Conservation (phyloP, 1,284 basidiomycete genomes). For the Athelia psychrophila region DNA sequence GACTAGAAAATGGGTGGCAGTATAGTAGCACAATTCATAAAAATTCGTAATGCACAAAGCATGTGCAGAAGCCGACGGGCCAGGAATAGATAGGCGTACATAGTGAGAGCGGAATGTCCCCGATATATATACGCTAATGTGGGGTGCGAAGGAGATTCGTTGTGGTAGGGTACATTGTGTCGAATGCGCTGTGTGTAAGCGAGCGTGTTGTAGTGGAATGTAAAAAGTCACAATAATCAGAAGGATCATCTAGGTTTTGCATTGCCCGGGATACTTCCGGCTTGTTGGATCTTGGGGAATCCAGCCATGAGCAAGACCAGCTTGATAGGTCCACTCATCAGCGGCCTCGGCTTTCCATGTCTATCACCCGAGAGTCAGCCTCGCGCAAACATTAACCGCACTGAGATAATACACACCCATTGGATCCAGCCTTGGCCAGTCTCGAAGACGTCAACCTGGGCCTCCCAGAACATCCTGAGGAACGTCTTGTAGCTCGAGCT, state of each 20-base stretch:
- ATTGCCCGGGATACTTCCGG: conserved; percentile 40
- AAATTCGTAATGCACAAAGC: no score
- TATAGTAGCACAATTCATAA: no score
- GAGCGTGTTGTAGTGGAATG: no score
- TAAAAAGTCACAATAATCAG: no score
- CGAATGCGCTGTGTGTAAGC: no score
- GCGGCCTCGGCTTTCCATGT: conserved; percentile 31
- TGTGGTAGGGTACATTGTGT: no score
- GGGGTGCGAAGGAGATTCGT: no score
- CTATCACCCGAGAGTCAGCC: conserved; percentile 6
- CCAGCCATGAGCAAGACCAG: conserved; percentile 79
- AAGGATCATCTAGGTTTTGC: neutral
- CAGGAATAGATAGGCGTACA: no score
- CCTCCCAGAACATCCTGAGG: conserved; percentile 83
- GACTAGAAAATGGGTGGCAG: no score
- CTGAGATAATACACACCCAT: conserved; percentile 38
- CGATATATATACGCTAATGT: no score
- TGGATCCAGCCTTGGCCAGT: conserved; percentile 67
- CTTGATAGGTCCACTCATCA: conserved; percentile 52
- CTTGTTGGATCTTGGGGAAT: conserved; percentile 67
- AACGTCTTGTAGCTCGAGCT: conserved; percentile 80
- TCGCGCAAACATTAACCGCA: neutral
- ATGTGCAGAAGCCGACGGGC: no score
- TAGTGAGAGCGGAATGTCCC: no score
- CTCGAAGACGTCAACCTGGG: conserved; percentile 72